Base-by-base conservation (phyloP, 192 early-diverging fungal genomes). In the Rhizophagus sp. region DNA sequence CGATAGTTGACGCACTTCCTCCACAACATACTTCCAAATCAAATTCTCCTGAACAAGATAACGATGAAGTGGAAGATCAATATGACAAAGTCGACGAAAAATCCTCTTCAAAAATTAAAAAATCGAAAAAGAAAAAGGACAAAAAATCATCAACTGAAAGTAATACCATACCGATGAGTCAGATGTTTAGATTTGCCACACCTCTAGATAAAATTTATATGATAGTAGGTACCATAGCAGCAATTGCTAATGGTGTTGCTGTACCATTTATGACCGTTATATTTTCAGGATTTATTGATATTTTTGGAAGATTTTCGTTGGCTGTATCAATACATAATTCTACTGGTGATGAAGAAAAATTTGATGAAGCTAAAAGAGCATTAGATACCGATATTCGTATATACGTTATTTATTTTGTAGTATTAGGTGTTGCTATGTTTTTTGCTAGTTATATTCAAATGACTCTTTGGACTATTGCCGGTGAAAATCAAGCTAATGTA, bases 371-470 rank as follows among this genome's bases (percentile, higher is more conserved):
- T 24, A 39, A 10, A 22, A 41, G 17, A 6, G 33, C 12, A 44
- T 70, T 70, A n/a, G 17, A 70, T 19, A 17, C 10, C 11, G 39
- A 22, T 41, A 34, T 83, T 41, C 62, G 77, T 15, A 19, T 57
- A 17, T 25, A 83, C 4, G 82, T 81, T n/a, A 15, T 73, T 39
- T 49, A 76, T 36, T 85, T 85, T 67, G 57, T 80, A 15, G 13
- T 81, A 76, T 84, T 93, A 47, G 93, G 90, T 62, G 81, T 86
- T 39, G 86, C 78, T 73, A 86, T 89, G 30, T 87, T 94, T 63
- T 52, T 90, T 19, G 81, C 84, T 66, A 88, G 89, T 12, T 93
- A 93, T 83, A 75, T 85, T 68, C 87, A 89, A 79, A 91, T 91
- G 87, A 85, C 88, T 33, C 87, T 86, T 74, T 94, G 88, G 88